Percentiles rank a stretch among this genome's conserved stretches.
Evolutionary conservation across 2,329 filamentous ascomycete genomes (phyloP).

Genomic region (Colletotrichum tropicicola): DNA sequence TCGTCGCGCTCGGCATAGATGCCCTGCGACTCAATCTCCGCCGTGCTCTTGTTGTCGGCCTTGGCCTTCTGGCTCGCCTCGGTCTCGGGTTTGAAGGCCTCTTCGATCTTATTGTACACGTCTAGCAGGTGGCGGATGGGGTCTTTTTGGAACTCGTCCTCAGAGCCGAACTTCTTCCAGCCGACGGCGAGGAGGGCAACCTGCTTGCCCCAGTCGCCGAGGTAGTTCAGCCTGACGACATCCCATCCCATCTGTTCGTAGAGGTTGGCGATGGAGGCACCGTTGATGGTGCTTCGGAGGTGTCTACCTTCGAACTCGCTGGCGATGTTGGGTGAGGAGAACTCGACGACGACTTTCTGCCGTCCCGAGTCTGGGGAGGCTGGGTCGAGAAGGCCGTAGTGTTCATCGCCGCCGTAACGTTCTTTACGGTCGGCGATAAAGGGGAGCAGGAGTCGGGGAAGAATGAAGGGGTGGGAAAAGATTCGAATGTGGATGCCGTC

Average conservation of each 20-base stretch:
- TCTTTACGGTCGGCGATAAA: constrained; percentile 65
- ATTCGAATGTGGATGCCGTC: constrained; percentile 71
- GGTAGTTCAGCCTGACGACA: constrained; percentile 76
- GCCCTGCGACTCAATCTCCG: constrained; percentile 51
- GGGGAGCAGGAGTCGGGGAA: constrained; percentile 65
- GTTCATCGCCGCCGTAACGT: constrained; percentile 68
- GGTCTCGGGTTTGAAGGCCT: constrained; percentile 68
- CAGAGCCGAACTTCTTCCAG: constrained; percentile 73
- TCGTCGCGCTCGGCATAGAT: constrained; percentile 64
- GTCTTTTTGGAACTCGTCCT: constrained; percentile 69
- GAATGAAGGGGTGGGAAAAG: constrained; percentile 68
- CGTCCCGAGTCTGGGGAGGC: constrained; percentile 44
- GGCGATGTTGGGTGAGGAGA: constrained; percentile 80
- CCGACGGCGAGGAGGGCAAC: constrained; percentile 74
- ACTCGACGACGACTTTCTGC: constrained; percentile 71
- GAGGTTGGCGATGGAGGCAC: constrained; percentile 75
- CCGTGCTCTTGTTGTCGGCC: constrained; percentile 53
- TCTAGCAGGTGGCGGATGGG: constrained; percentile 78
- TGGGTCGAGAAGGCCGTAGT: constrained; percentile 64
- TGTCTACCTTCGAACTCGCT: constrained; percentile 81
- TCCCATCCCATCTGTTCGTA: constrained; percentile 77
- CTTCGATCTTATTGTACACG: constrained; percentile 76
- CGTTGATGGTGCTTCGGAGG: constrained; percentile 80
- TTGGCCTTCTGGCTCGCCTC: constrained; percentile 63
- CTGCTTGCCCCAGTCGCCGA: constrained; percentile 83